Conservation (phyloP, 225 moss, liverwort and hornwort species). For the Bryum argenteum region DNA sequence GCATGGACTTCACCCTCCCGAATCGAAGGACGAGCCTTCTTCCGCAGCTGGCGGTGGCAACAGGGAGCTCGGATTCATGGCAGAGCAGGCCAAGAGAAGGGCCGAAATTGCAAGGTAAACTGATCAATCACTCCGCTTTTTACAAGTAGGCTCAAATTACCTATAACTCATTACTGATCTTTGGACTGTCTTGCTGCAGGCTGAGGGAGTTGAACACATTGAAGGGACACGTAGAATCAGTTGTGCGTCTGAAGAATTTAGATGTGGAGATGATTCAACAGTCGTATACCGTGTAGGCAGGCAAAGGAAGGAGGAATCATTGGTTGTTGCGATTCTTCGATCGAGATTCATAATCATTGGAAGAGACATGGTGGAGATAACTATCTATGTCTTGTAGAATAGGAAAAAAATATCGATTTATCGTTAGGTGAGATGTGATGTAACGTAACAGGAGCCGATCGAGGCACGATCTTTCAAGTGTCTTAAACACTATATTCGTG, state of each 20-base stretch:
- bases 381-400: constrained; percentile 37
- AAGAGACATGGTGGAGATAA: constrained; percentile 29
- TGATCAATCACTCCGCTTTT: background rate
- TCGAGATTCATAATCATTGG: constrained; percentile 13
- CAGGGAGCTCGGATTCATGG: constrained; percentile 54
- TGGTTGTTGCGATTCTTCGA: constrained; percentile 19
- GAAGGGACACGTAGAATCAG: constrained; percentile 88
- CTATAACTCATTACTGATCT: background rate
- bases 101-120: constrained; percentile 55
- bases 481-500: background rate
- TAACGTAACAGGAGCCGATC: constrained; percentile 7
- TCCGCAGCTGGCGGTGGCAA: constrained; percentile 35
- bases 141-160: background rate
- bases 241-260: constrained; percentile 79
- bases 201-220: constrained; percentile 75
- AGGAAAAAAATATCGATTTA: constrained; percentile 13
- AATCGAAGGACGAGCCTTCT: constrained; percentile 38
- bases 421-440: constrained; percentile 21
- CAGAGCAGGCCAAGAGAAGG: constrained; percentile 56
- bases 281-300: constrained; percentile 67
- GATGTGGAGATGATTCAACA: constrained; percentile 85
- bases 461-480: constrained; percentile 4
- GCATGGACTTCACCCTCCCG: constrained; percentile 75
- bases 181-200: constrained; percentile 35
- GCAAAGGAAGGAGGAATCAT: background rate